phyloP scores from a whole-genome alignment of 1,284 basidiomycete genomes.

The Tylopilus sp. region DNA sequence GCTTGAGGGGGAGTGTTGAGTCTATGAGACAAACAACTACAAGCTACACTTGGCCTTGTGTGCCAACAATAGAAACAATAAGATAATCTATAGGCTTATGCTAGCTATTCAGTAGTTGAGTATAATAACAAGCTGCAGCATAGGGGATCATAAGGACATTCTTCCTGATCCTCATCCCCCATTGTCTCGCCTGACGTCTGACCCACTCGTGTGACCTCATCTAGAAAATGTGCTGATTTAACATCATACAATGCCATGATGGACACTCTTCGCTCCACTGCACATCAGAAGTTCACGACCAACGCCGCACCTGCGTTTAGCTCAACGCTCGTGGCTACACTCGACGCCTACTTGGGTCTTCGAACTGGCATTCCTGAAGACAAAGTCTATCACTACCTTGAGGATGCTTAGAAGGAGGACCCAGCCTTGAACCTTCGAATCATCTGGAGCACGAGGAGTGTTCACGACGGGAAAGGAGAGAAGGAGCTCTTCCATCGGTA shows the following conservation, averaged over 20 bases:
- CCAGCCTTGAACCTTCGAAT: constrained; percentile 51
- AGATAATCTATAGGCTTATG: too few species aligned
- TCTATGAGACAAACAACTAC: too few species aligned
- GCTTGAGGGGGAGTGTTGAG: too few species aligned
- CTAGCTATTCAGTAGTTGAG: too few species aligned
- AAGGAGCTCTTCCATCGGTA: constrained; percentile 55
- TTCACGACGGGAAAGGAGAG: constrained; percentile 59
- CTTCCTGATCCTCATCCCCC: too few species aligned
- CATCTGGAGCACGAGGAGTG: constrained; percentile 62
- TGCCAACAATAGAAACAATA: too few species aligned
- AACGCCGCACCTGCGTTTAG: constrained; percentile 48
- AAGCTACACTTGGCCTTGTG: too few species aligned
- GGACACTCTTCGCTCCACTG: constrained; percentile 44
- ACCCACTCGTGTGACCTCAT: too few species aligned
- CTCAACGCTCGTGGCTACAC: constrained; percentile 47
- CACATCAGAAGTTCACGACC: constrained; percentile 44
- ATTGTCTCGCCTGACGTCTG: too few species aligned
- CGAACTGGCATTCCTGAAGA: constrained; percentile 23
- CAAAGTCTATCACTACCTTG: constrained; percentile 38
- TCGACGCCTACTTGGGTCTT: constrained; percentile 53
- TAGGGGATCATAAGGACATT: too few species aligned
- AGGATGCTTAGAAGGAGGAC: constrained; percentile 53
- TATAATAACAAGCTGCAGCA: too few species aligned
- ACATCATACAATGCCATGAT: constrained; percentile 58
- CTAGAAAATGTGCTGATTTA: too few species aligned